Conservation (phyloP, 805 yeast genomes). For the Nematodospora valgi region DNA sequence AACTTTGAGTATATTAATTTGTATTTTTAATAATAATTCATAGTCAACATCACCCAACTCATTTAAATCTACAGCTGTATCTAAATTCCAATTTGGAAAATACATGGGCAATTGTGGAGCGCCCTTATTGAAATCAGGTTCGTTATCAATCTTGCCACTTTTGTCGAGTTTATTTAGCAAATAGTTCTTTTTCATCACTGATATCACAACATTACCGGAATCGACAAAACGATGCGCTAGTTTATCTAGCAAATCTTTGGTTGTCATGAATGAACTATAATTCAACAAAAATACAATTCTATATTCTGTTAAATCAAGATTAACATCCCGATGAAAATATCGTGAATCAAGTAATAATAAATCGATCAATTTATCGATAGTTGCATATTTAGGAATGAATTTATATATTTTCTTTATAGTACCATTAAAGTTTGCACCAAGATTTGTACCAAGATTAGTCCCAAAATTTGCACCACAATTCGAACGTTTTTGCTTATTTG, state of each 20-base stretch:
- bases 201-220: constrained; percentile 43
- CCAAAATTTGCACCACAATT: not conserved
- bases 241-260: constrained; percentile 36
- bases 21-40: constrained; percentile 69
- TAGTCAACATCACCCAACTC: constrained; percentile 53
- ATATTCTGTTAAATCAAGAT: constrained; percentile 37
- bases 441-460: not conserved
- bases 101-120: constrained; percentile 5
- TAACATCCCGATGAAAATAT: constrained; percentile 45
- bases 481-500: constrained; percentile 6
- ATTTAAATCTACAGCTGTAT: constrained; percentile 33
- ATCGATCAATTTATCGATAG: constrained; percentile 74
- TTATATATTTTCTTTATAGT: constrained; percentile 10
- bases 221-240: constrained; percentile 39
- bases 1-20: constrained; percentile 77
- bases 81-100: constrained; percentile 62
- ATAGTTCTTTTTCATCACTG: constrained; percentile 36
- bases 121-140: not conserved
- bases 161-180: constrained; percentile 10
- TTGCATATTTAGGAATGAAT: constrained; percentile 47
- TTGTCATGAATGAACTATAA: constrained; percentile 37
- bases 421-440: too few species aligned
- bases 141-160: not conserved
- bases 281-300: constrained; percentile 40
- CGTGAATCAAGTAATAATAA: constrained; percentile 68